Evolutionary conservation across 1,139 yeast species (phyloP).

Genomic region (Hemisphaericaspora xylanilytica): DNA sequence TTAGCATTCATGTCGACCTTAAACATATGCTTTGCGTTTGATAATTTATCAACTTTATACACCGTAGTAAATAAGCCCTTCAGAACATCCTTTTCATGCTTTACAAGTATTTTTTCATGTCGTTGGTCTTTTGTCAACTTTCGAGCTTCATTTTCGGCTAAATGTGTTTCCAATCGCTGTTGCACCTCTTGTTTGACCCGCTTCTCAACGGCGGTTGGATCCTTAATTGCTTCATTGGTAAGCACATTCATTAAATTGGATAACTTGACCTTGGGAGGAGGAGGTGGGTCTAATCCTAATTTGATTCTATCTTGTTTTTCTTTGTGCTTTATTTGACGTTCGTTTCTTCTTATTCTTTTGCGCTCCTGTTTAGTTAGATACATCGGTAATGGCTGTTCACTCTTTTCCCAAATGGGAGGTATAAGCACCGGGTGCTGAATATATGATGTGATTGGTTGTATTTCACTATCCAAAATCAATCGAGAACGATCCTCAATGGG

Average conservation of each 20-base stretch:
- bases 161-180: slow-evolving; percentile 60
- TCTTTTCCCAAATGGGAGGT: slow-evolving; percentile 53
- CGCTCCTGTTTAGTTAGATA: slow-evolving; percentile 75
- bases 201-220: slow-evolving; percentile 85
- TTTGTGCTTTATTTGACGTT: slow-evolving; percentile 60
- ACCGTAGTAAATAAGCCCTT: slow-evolving; percentile 59
- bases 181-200: slow-evolving; percentile 68
- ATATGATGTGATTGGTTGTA: slow-evolving; percentile 55
- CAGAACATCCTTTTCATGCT: slow-evolving; percentile 41
- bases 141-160: slow-evolving; percentile 58
- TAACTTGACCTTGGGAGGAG: slow-evolving; percentile 83
- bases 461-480: slow-evolving; percentile 35
- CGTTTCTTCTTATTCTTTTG: slow-evolving; percentile 71
- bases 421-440: slow-evolving; percentile 82
- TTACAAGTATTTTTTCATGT: slow-evolving; percentile 46
- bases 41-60: slow-evolving; percentile 52
- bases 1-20: slow-evolving; percentile 79
- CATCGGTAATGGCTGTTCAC: slow-evolving; percentile 43
- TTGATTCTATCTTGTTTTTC: slow-evolving; percentile 76
- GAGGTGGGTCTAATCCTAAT: slow-evolving; percentile 82
- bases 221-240: slow-evolving; percentile 82
- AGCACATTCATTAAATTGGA: slow-evolving; percentile 81
- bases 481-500: slow-evolving; percentile 18
- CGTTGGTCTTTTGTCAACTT: slow-evolving; percentile 59
- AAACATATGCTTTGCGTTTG: slow-evolving; percentile 65